These are phyloP conservation scores for Litchi chinensis DNA, from an alignment of 345 rosid species.

Conservation along the genomic window DNA sequence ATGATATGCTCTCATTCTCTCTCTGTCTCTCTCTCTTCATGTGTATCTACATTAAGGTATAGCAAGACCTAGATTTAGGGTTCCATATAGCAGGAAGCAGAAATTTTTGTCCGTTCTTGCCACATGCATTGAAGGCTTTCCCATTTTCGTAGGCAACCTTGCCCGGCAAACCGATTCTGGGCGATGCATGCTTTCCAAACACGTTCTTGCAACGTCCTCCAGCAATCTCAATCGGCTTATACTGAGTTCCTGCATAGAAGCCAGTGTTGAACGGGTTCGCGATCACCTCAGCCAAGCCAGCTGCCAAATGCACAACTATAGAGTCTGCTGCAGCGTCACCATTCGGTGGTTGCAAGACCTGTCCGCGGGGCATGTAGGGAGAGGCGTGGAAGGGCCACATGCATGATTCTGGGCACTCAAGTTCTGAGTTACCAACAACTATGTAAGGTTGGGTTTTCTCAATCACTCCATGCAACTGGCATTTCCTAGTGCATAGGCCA, in stretches of 20 bases:
- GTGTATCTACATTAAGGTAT: conserved; percentile 33
- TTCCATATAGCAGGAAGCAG: conserved; percentile 78
- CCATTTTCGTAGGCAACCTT: conserved; percentile 46
- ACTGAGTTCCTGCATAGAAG: conserved; percentile 18
- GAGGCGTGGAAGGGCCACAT: conserved; percentile 69
- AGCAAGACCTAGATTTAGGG: conserved; percentile 49
- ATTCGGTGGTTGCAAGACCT: conserved; percentile 54
- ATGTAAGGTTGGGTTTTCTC: conserved; percentile 43
- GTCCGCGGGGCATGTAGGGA: conserved; percentile 43
- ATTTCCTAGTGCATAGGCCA: conserved; percentile 55
- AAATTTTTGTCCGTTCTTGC: conserved; percentile 50
- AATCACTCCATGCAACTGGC: conserved; percentile 39
- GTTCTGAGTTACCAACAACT: conserved; percentile 61
- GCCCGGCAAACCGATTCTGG: conserved; percentile 49
- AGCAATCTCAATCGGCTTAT: conserved; percentile 32
- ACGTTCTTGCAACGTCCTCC: conserved; percentile 41
- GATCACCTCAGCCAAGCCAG: conserved; percentile 51
- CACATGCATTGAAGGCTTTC: conserved; percentile 57
- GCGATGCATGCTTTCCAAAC: conserved; percentile 60
- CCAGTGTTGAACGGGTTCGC: conserved; percentile 47
- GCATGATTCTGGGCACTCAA: conserved; percentile 66
- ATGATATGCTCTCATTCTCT: not conserved
- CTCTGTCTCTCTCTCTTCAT: not conserved
- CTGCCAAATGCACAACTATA: conserved; percentile 59
- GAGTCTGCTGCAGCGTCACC: conserved; percentile 65